Evolutionary conservation across 2,329 filamentous ascomycete species (phyloP), one percentile per base, ranked within the genome.

Genomic region (Aureobasidium melanogenum): DNA sequence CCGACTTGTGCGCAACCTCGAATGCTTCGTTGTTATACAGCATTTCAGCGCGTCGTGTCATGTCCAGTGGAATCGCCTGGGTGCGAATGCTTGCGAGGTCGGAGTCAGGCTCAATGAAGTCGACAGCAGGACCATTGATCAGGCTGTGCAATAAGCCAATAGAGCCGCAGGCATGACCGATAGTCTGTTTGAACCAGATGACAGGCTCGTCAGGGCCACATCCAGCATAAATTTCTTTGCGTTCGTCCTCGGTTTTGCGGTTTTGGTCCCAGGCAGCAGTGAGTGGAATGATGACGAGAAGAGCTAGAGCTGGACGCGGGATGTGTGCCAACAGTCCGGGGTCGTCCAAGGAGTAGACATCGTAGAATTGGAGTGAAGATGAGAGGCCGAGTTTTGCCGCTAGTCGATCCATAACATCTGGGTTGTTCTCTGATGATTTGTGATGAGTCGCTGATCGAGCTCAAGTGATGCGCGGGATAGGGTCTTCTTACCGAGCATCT

Each of bases 181-280:
- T 84, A 1, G 80, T 84, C 65, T 85, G 83, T 63, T 76, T 78
- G 69, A 82, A 83, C 82, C 82, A 85, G 24, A 84, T 71, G 5
- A 84, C 76, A 0, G 81, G 80, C 62, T 84, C 81, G 1, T 73
- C 65, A 0, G 73, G 69, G 24, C 82, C 82, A 22, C 67, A 75
- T 10, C 76, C 76, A 4, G 73, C 65, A 65, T 84, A 84, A 9
- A 73, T 69, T 2, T 67, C 61, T 48, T 73, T 75, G 30, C 71
- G 69, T 4, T 70, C 71, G 63, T 77, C 73, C 34, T 81, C 75
- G 14, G 68, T 64, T n/a, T 69, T 70, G 44, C 80, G 78, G 15
- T 74, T 70, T 51, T 70, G 67, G 63, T 74, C 63, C 65, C 75
- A 79, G 55, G 77, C 73, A 55, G 65, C 56, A 17, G 71, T 69